Base-by-base conservation (phyloP, 2,329 filamentous ascomycete species). In the Daldinia sp. region DNA sequence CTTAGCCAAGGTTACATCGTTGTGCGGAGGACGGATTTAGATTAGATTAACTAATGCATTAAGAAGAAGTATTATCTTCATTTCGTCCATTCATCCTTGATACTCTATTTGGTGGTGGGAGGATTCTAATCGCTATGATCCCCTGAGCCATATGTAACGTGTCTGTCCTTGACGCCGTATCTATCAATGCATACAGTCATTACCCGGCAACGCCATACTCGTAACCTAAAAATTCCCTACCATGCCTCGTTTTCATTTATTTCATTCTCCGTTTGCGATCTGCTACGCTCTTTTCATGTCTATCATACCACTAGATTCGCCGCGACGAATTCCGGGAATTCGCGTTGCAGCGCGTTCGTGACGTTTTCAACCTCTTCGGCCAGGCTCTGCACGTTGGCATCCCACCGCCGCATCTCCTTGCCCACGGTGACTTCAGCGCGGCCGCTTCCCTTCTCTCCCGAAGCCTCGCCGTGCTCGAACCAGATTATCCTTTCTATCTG, bases 351-450 rank as follows among this genome's bases (percentile, higher is more conserved):
- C 73, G 91, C 87, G 48, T 93, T 93, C 15, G 93, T 93, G 68
- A 97, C 90, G 73, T 90, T 91, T 81, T 98, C 95, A 5, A 97
- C 92, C 78, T 97, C 93, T 79, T 98, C 94, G 1, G 94, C 90
- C 63, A 98, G 79, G 30, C 90, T 90, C 78, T 95, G 91, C 20
- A 98, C 93, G 74, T 97, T 97, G 35, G 88, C 86, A 80, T 98
- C 95, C 95, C 95, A 98, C 74, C 90, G 88, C 51, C 93, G 88
- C 79, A 97, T 86, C 81, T 94, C 91, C 78, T 87, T 89, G 65
- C 88, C 91, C 2, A 90, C 87, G 3, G 87, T 80, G 20, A 87
- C 86, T 63, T 88, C 87, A 54, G 90, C 88, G 30, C 88, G 85
- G n/a, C 88, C 86, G 66, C 88, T 92, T 60, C 89, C 88, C 76